Evolutionary conservation across 2,329 filamentous ascomycete species (phyloP), one percentile per base, ranked within the genome.

Genomic region (Ampelomyces quisqualis): DNA sequence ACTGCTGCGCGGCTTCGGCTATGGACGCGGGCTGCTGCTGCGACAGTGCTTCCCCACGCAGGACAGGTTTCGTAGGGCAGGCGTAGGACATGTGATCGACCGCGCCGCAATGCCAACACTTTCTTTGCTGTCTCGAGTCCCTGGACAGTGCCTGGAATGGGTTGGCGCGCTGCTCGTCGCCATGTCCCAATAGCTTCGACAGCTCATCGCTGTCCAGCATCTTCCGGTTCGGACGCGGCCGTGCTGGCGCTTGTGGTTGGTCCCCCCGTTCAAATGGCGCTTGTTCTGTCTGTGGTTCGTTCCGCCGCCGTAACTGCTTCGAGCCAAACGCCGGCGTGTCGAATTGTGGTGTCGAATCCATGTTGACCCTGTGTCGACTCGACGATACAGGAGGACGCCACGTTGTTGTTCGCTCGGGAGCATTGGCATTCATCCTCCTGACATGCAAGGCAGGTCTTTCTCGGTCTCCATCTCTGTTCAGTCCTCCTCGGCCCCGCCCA

Each of bases 101-200:
- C 3, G 55, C 49, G 8, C 59, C 58, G 38, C 62, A 65, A 40
- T 64, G 58, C 43, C 56, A 59, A 39, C 62, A 67, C 24, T 52
- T 60, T n/a, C 49, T 46, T 34, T 51, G 51, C 7, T 48, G 47
- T 18, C 54, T 56, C 7, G 43, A 24, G 13, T 60, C 47, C 22
- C 53, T 56, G n/a, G 47, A 38, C 13, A 65, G 49, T 7, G 51
- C 57, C 27, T 59, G 52, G 21, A 56, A 61, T 13, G 49, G 48
- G 14, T 49, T 51, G 22, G 43, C 35, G 5, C 34, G 45, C 34
- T 22, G 34, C 5, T 22, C 52, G 3, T 42, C 34, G 19, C 34
- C 38, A 18, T 46, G 48, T 8, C 57, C 54, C 26, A 66, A 28
- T 3, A 67, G 35, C 31, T 46, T 51, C 11, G 55, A 51, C 10